These are phyloP conservation scores for Cladosporium sp. DNA, from an alignment of 2,329 filamentous ascomycete species.

Conservation along the genomic window DNA sequence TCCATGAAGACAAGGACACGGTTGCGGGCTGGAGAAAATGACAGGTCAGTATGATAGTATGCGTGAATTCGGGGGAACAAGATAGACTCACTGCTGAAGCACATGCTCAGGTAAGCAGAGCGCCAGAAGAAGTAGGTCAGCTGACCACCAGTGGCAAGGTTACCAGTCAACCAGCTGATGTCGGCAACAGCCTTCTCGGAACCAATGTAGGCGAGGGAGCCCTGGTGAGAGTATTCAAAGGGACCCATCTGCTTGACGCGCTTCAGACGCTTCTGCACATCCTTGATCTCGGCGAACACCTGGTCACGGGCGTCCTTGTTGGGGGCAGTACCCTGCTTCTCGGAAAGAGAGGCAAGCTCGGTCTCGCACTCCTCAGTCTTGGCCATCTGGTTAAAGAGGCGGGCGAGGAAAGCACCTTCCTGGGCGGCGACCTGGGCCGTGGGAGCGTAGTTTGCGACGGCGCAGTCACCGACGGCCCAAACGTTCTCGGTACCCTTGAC, in stretches of 20 bases:
- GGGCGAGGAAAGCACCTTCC: conserved; percentile 90
- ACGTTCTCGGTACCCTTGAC: conserved; percentile 96
- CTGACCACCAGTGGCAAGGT: conserved; percentile 80
- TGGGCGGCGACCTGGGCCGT: conserved; percentile 95
- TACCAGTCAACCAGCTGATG: conserved; percentile 94
- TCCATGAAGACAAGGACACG: conserved; percentile 87
- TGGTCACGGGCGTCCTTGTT: conserved; percentile 54
- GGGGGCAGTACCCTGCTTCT: conserved; percentile 58
- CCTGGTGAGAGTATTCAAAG: conserved; percentile 98
- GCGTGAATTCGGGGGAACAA: too few relatives aligned
- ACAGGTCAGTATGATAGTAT: conserved; percentile 20
- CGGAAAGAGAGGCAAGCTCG: conserved; percentile 65
- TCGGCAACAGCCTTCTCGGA: conserved; percentile 97
- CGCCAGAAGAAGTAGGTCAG: conserved; percentile 98
- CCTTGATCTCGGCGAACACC: conserved; percentile 71
- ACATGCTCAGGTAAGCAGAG: conserved; percentile 98
- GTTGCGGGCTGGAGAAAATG: conserved; percentile 65
- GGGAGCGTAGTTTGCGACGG: conserved; percentile 93
- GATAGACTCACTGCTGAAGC: conserved; percentile 88
- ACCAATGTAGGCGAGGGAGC: conserved; percentile 93
- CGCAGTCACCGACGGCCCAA: conserved; percentile 97
- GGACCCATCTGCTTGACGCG: conserved; percentile 92
- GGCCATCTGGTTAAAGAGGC: conserved; percentile 98
- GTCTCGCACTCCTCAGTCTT: conserved; percentile 80
- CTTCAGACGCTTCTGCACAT: conserved; percentile 77